Percentiles rank a stretch among this genome's conserved stretches.
Evolutionary conservation across 148 eudicot species (phyloP).

Genomic region (Linanthus parryae): DNA sequence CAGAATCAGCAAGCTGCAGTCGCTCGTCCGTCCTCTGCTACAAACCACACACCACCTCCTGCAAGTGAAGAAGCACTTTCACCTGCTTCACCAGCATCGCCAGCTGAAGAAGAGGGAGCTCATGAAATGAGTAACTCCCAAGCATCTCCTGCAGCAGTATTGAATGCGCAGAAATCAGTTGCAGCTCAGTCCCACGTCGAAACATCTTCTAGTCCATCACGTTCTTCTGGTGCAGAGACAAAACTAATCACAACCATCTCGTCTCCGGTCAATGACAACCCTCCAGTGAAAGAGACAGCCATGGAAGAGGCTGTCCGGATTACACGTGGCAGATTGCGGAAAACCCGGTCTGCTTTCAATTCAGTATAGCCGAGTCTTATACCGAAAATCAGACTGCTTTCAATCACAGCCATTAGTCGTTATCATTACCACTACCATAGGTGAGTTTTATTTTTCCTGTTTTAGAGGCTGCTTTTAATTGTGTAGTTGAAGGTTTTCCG

Average conservation of each 20-base stretch:
- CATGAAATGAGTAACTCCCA: slow-evolving; percentile 23
- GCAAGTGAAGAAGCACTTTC: slow-evolving; percentile 45
- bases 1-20: slow-evolving; percentile 43
- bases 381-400: no score
- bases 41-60: slow-evolving; percentile 16
- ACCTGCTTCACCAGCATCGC: slow-evolving; percentile 47
- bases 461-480: no score
- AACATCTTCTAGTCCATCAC: slow-evolving; percentile 20
- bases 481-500: no score
- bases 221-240: slow-evolving; percentile 22
- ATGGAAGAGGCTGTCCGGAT: slow-evolving; percentile 57
- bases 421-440: no score
- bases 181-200: slow-evolving; percentile 23
- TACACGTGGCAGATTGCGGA: slow-evolving; percentile 70
- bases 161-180: slow-evolving; percentile 28
- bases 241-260: slow-evolving; percentile 27
- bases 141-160: slow-evolving; percentile 16
- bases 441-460: no score
- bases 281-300: slow-evolving; percentile 36
- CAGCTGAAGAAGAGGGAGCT: slow-evolving; percentile 28
- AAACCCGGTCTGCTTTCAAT: slow-evolving; percentile 33
- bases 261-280: slow-evolving; percentile 24
- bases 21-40: slow-evolving; percentile 29
- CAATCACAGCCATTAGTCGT: no score
- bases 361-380: no score